Evolutionary conservation across 106 monocot genomes (phyloP), one percentile per base, ranked within the genome.

Genomic region (Ottelia alismoides): DNA sequence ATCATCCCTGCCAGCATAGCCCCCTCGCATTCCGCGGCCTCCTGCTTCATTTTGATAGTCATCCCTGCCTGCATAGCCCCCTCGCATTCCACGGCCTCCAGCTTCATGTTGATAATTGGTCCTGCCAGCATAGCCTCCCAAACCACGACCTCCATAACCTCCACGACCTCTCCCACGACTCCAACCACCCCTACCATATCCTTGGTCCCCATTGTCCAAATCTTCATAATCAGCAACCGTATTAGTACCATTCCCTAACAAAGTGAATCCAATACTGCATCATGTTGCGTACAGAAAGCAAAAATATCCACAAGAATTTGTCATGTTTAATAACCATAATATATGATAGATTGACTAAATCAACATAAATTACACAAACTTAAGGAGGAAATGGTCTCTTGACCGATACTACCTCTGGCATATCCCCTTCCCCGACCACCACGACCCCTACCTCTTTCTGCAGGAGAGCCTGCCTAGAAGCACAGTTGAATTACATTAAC

Each of bases 81-180:
- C 58, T 45, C n/a, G 10, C 58, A 59, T 19, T 49, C 20, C 16
- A 44, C 17, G 17, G 17, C 17, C 43, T 44, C 43, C 43, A 44
- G 43, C 43, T 11, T 44, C 12, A 44, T 44, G 10, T 44, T 44
- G 43, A 44, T 17, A 10, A 44, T 17, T 17, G 17, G 17, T 11
- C 12, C 17, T 44, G 43, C 50, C 53, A 54, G 25, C 53, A 9
- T 54, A 28, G 22, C 53, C 26, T 28, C 53, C 53, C 22, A 2
- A 26, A 27, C 53, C 53, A 54, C 53, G 53, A 5, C 27, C 27
- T 27, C 27, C 25, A 22, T n/a, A 51, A n/a, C n/a, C n/a, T 19
- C 50, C 1, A 51, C 50, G 50, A 17, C 26, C 53, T 28, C 53
- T 54, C 11, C 53, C 53, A 54, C 12, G 23, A 27, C 53, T 27